Evolutionary conservation across 169 alveolate species (phyloP), one percentile per base, ranked within the genome.

Genomic region (Perkinsus marinus): DNA sequence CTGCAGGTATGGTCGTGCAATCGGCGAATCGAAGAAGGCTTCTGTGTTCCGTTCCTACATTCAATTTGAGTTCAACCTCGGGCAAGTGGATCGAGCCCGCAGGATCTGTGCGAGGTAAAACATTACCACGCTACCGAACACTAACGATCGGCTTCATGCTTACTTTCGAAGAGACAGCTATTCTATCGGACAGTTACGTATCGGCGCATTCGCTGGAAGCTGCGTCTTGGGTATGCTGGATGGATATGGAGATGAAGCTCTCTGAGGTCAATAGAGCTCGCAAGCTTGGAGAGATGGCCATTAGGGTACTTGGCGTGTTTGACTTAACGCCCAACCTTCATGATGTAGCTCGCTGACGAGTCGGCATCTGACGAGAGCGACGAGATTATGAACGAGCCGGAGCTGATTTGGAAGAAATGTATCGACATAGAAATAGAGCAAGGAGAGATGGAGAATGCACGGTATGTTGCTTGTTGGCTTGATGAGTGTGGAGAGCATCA

Each of bases 341-440:
- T 57, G 36, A 19, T 57, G 7, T 30, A 57, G 79, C 79, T 57
- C 79, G 79, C 79, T 0, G 79, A 57, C 34, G 79, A 57, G 79
- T 57, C 79, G 79, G 79, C 79, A 13, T 57, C 79, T 16, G 79
- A 57, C 79, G 79, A 57, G 34, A 57, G 79, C 34, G 79, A 57
- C 9, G 79, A 57, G 79, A 30, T 57, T 57, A 57, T 57, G 79
- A 57, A 57, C 22, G 79, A 57, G 79, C 79, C 79, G 3, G 79
- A 57, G 22, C 92, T 94, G 39, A 94, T 95, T 0, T 95, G 97
- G 95, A 93, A 95, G 91, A 95, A 96, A 37, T 95, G 92, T 91
- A 94, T 95, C 57, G 98, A 95, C 90, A 94, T 93, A 89, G 96
- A 95, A 93, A 94, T 95, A 0, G 93, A 93, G 46, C 90, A 94